Percentiles rank a stretch among this genome's conserved stretches.
Conservation (phyloP, 2,329 filamentous ascomycete species). For the Xylaria sp. region DNA sequence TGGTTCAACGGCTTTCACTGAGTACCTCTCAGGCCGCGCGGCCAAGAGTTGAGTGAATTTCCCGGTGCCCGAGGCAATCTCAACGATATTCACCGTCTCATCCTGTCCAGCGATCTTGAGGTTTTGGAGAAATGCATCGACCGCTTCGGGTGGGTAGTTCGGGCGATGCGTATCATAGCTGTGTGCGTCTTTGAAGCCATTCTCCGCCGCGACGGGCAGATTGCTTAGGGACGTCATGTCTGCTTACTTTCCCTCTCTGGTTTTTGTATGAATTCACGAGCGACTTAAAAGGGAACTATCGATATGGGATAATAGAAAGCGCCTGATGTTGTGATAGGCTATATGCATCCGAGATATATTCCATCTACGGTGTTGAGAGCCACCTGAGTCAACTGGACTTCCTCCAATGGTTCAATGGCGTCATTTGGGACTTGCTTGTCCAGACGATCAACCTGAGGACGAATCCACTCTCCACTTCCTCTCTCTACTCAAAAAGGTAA, state of each 20-base stretch:
- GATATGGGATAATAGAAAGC: not conserved
- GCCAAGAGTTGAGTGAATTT: conserved; percentile 75
- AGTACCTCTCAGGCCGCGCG: conserved; percentile 65
- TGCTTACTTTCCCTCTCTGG: not conserved
- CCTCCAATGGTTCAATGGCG: conserved; percentile 17
- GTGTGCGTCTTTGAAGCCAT: conserved; percentile 72
- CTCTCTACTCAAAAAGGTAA: not conserved
- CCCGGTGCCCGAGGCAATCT: conserved; percentile 75
- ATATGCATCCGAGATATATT: not conserved
- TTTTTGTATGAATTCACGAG: not conserved
- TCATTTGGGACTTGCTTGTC: conserved; percentile 12
- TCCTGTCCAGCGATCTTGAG: conserved; percentile 61
- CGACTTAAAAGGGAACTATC: not conserved
- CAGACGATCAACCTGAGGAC: too few relatives aligned
- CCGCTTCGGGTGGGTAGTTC: conserved; percentile 68
- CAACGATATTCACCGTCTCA: conserved; percentile 62
- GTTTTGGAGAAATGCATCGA: conserved; percentile 66
- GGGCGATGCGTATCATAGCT: conserved; percentile 76
- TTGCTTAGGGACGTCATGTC: conserved; percentile 39
- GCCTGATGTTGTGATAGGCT: not conserved
- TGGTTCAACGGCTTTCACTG: conserved; percentile 72
- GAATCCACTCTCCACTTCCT: conserved; percentile 1
- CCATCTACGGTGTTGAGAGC: not conserved
- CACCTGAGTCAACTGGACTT: not conserved
- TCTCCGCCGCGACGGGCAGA: conserved; percentile 54